Conservation (phyloP, 371 early-diverging fungal genomes). For the Capillidium rhysosporum region DNA sequence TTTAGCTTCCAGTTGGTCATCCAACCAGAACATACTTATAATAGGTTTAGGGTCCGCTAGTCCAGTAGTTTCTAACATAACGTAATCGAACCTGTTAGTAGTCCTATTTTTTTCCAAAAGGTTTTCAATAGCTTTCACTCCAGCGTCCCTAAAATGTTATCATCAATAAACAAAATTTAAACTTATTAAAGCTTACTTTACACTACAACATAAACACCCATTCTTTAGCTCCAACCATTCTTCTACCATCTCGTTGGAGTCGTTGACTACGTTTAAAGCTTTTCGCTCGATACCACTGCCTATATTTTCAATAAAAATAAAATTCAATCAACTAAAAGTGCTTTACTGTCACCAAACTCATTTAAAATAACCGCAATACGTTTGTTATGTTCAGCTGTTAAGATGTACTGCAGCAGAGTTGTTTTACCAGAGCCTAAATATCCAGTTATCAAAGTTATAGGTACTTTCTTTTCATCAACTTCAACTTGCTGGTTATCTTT, state of each 20-base stretch:
- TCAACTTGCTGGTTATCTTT: too few species aligned
- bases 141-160: conserved; percentile 44
- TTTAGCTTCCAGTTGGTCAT: conserved; percentile 74
- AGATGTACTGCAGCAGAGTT: conserved; percentile 71
- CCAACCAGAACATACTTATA: conserved; percentile 91
- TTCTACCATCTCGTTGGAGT: conserved; percentile 64
- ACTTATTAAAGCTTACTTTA: conserved; percentile 36
- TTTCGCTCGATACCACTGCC: conserved; percentile 79
- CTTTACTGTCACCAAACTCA: conserved; percentile 54
- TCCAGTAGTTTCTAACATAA: conserved; percentile 83
- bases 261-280: conserved; percentile 51
- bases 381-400: conserved; percentile 79
- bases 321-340: background rate
- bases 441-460: conserved; percentile 57
- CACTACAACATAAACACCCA: conserved; percentile 92
- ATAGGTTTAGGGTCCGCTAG: conserved; percentile 28
- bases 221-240: conserved; percentile 94
- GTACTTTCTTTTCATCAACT: conserved; percentile 22
- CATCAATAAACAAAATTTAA: background rate
- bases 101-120: conserved; percentile 54
- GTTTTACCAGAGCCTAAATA: conserved; percentile 90
- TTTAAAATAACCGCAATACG: conserved; percentile 89
- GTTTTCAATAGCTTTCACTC: conserved; percentile 84
- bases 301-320: conserved; percentile 8
- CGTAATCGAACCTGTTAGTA: conserved; percentile 64